Evolutionary conservation across 2,329 filamentous ascomycete genomes (phyloP).

Genomic region (Curvularia sp.): DNA sequence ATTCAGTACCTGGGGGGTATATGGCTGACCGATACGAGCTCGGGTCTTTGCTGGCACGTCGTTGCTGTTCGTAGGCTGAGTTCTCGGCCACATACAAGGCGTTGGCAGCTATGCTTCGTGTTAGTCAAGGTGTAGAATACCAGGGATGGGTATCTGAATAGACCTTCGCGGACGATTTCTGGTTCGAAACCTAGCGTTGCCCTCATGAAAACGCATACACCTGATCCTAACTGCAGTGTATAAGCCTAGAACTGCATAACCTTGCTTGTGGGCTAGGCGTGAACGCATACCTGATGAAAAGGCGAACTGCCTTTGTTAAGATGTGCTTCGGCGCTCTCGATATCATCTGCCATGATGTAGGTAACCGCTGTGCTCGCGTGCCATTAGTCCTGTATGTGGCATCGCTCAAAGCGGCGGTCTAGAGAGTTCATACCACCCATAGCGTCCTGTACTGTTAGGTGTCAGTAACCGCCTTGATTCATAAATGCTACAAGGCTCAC

Average conservation of each 20-base stretch:
- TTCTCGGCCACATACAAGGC: constrained; percentile 78
- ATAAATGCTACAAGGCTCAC: constrained; percentile 40
- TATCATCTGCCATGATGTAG: constrained; percentile 87
- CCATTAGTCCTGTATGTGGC: constrained; percentile 30
- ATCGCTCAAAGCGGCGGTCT: neutral
- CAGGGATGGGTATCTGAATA: constrained; percentile 15
- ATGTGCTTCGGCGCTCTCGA: constrained; percentile 79
- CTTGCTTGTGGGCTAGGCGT: neutral
- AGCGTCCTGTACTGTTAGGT: constrained; percentile 53
- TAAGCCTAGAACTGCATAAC: constrained; percentile 25
- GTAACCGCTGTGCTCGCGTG: constrained; percentile 62
- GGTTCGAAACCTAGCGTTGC: constrained; percentile 92
- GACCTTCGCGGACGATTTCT: constrained; percentile 80
- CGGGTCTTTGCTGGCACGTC: constrained; percentile 72
- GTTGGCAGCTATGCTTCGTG: constrained; percentile 64
- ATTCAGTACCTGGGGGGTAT: constrained; percentile 87
- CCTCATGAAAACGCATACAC: constrained; percentile 82
- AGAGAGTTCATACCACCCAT: constrained; percentile 52
- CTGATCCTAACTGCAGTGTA: constrained; percentile 70
- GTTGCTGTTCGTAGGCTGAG: constrained; percentile 76
- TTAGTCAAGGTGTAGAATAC: constrained; percentile 10
- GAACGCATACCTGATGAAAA: constrained; percentile 73
- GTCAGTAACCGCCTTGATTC: constrained; percentile 24
- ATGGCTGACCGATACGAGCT: constrained; percentile 66
- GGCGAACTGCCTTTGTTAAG: constrained; percentile 76